Conservation (phyloP, 768 basidiomycete species). For the Suillus alpinus region DNA sequence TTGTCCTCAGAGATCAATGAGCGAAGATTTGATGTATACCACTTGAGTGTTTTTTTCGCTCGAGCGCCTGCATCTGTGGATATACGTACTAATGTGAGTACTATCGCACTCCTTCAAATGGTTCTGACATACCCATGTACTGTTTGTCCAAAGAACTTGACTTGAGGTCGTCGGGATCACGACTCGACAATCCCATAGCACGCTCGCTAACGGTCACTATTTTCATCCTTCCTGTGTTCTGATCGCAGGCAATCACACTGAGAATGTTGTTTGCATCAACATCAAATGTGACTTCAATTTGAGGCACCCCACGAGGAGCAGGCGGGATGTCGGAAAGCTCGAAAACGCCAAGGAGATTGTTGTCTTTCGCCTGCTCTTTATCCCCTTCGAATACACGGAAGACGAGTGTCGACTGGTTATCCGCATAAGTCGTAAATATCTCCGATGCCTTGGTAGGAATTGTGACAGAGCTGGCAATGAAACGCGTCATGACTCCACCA, state of each 20-base stretch:
- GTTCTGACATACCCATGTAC: constrained; percentile 61
- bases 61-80: constrained; percentile 85
- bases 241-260: constrained; percentile 92
- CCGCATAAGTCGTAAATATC: constrained; percentile 96
- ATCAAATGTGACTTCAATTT: constrained; percentile 96
- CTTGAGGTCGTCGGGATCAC: constrained; percentile 42
- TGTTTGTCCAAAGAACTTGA: constrained; percentile 88
- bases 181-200: background rate
- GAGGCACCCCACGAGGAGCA: constrained; percentile 95
- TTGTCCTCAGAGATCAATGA: constrained; percentile 85
- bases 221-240: constrained; percentile 86
- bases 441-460: constrained; percentile 98
- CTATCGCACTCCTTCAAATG: background rate
- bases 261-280: constrained; percentile 95
- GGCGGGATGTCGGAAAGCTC: constrained; percentile 97
- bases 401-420: constrained; percentile 97
- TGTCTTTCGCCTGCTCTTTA: constrained; percentile 97
- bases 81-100: constrained; percentile 23
- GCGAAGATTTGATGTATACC: constrained; percentile 92
- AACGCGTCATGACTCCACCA: constrained; percentile 97
- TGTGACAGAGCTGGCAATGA: constrained; percentile 98
- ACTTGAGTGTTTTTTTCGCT: constrained; percentile 90
- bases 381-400: constrained; percentile 99
- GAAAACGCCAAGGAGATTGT: constrained; percentile 97
- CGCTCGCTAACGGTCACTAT: background rate